A percentile compares a stretch with the other conserved stretches of the same genome.
Evolutionary conservation across 2,329 filamentous ascomycete species (phyloP).

Genomic region (Botrytis cinerea): DNA sequence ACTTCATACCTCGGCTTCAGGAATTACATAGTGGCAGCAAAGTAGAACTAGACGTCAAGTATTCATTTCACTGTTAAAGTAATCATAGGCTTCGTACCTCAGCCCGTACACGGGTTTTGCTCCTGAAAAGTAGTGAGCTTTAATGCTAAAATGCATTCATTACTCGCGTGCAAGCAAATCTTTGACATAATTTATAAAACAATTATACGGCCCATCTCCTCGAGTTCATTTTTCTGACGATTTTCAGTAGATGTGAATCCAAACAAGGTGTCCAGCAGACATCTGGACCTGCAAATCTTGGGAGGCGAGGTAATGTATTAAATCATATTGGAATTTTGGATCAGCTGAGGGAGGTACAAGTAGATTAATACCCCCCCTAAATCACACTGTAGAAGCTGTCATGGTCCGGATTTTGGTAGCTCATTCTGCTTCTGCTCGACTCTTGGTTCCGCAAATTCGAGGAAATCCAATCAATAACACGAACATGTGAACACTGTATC

Average conservation of each 20-base stretch:
- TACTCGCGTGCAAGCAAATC: neutral
- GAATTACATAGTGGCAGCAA: neutral
- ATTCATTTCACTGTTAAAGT: neutral
- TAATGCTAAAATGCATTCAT: neutral
- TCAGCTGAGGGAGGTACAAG: neutral
- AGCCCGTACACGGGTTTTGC: neutral
- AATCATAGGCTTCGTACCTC: neutral
- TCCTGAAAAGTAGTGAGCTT: neutral
- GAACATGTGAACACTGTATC: neutral
- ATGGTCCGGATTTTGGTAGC: rapidly evolving
- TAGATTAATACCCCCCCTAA: neutral
- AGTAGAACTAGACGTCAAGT: neutral
- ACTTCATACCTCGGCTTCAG: neutral
- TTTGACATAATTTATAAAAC: neutral
- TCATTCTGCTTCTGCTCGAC: neutral
- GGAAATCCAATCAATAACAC: neutral
- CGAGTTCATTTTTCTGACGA: neutral
- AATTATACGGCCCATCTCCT: neutral
- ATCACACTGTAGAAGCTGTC: neutral
- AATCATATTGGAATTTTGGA: neutral
- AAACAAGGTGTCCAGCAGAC: neutral
- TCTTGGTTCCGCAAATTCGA: neutral
- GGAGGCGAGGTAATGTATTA: neutral
- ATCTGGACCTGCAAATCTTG: neutral
- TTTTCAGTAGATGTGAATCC: neutral